Base-by-base conservation (phyloP, 306 rosid species). In the Ormosia semicastrata region DNA sequence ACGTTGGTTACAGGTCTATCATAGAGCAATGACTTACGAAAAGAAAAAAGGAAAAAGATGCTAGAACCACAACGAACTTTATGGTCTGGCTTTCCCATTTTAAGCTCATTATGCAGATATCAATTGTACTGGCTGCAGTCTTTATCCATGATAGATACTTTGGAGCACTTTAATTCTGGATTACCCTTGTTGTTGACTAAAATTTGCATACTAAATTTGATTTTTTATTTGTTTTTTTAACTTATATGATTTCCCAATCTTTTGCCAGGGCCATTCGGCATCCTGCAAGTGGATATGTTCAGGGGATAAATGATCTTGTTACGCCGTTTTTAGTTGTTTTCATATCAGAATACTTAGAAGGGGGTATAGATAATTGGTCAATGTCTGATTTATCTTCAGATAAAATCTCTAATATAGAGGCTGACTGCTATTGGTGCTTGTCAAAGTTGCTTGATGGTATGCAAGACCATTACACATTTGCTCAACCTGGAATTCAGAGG, bases 221-320 rank as follows among this genome's bases (percentile, higher is more conserved):
- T 47, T 24, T 63, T 3, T 24, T 15, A 24, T 17, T 44, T 14
- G 63, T 54, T 74, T 17, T 18, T 74, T 66, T 54, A 73, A 54
- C 77, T 85, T 73, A 67, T n/a, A 53, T 44, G 79, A 29, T 84
- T 81, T 80, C 60, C 62, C 80, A 50, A 53, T 83, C 18, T 83
- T 64, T 54, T 86, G 76, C 70, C 88, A 95, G 98, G 98, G 97
- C 98, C 54, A 95, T 95, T 82, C 97, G 97, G 71, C 98, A 95
- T 89, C 98, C 98, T 69, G 98, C 98, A 68, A 95, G 98, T 86
- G 98, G 98, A 83, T 95, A 95, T 72, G 98, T 95, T 78, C 98
- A 93, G 92, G 98, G 98, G 83, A 95, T 95, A 93, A 95, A 95
- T 82, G 98, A 95, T 84, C 97, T 95, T 62, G 98, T 80, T 62